phyloP scores from a whole-genome alignment of 345 rosid genomes.

The Excoecaria cochinchinensis region DNA sequence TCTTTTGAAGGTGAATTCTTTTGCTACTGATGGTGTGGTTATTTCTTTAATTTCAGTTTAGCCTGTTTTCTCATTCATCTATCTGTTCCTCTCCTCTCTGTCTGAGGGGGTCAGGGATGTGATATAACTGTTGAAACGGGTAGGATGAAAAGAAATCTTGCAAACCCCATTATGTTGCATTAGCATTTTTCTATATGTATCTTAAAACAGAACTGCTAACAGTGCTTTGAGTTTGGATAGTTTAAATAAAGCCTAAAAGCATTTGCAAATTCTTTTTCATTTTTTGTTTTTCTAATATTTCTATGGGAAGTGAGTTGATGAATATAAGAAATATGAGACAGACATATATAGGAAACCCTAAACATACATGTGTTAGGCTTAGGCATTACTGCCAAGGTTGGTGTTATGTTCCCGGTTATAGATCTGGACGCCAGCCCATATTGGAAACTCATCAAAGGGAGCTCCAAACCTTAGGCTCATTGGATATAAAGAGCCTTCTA shows the following conservation, averaged over 20 bases:
- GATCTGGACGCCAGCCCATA: too few relatives aligned
- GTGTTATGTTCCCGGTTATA: not conserved
- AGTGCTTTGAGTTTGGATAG: not conserved
- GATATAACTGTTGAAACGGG: not conserved
- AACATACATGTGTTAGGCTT: not conserved
- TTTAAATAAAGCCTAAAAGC: not conserved
- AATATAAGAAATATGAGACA: not conserved
- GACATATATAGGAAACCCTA: not conserved
- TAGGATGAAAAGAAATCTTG: not conserved
- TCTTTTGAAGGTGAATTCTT: slow-evolving; percentile 64
- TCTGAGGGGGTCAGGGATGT: not conserved
- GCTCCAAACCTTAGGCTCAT: too few relatives aligned
- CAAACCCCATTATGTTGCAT: not conserved
- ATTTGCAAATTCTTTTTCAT: not conserved
- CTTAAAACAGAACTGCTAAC: not conserved
- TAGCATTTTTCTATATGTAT: not conserved
- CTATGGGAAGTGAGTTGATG: not conserved
- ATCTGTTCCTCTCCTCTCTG: not conserved
- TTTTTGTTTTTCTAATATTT: not conserved
- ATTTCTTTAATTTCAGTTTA: not conserved
- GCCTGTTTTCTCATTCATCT: not conserved
- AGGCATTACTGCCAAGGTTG: not conserved
- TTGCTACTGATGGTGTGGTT: not conserved
- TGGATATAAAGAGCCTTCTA: too few relatives aligned
- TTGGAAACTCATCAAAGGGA: too few relatives aligned